Evolutionary conservation across 495 filamentous ascomycete species (phyloP), one percentile per base, ranked within the genome.

Genomic region (Neurospora discreta): DNA sequence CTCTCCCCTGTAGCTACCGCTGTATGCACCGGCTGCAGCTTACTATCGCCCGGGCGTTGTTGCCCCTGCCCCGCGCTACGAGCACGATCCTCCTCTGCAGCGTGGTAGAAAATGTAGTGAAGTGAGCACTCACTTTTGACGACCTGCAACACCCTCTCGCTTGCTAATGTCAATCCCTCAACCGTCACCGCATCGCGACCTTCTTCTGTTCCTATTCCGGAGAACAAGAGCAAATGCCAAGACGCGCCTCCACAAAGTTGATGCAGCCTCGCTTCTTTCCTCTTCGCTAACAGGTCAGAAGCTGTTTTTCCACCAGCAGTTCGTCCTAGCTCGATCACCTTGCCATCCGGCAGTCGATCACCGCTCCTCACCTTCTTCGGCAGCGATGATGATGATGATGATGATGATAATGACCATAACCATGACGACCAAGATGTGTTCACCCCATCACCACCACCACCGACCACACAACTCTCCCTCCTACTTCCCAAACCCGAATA

Each of bases 201-300:
- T 8, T 52, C 52, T 6, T 41, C 73, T 0, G 69, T 41, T 10
- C 58, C 74, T 0, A 65, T 44, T 26, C 77, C 81, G n/a, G 77
- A 73, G 71, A 84, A 82, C 39, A 84, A 70, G 30, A 84, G 36
- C 40, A 83, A 72, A 44, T 81, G 80, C 58, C 80, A 73, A 18
- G 40, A 43, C 9, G 39, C 39, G 8, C 78, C 77, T 1, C 23
- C 75, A 44, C 77, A 79, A 1, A 83, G 39, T 52, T 71, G 72
- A 58, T 81, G 78, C 58, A 84, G 4, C 1, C 71, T 78, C 39
- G 75, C 74, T 68, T 71, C 70, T 23, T 43, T 65, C 2, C 70
- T 67, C 20, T 72, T 70, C 75, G 70, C 7, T 39, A 60, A 58
- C 67, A 70, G 30, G 26, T 16, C 52, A 6, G 52, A 26, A 60